phyloP scores from a whole-genome alignment of 2,329 filamentous ascomycete genomes.

The Aureobasidium pullulans region DNA sequence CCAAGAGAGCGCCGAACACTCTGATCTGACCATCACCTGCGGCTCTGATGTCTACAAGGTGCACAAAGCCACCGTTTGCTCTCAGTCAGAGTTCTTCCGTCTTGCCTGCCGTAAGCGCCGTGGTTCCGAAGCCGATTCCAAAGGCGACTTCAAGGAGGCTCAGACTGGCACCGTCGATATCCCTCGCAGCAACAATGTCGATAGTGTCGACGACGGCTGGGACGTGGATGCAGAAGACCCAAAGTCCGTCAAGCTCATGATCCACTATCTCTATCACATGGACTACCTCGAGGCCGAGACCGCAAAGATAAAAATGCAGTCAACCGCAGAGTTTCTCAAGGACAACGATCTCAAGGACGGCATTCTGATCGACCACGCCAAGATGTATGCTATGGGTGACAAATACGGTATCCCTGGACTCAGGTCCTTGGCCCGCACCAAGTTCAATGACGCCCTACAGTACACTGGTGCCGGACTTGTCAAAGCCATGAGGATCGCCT shows the following conservation, averaged over 20 bases:
- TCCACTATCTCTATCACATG: slow-evolving; percentile 23
- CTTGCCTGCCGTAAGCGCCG: slow-evolving; percentile 17
- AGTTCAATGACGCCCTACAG: slow-evolving; percentile 21
- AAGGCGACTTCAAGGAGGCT: slow-evolving; percentile 11
- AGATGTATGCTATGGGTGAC: slow-evolving; percentile 21
- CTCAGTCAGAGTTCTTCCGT: slow-evolving; percentile 20
- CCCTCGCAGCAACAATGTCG: background rate
- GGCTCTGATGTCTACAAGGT: slow-evolving; percentile 18
- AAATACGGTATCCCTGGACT: slow-evolving; percentile 22
- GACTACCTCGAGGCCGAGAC: slow-evolving; percentile 13
- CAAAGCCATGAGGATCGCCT: slow-evolving; percentile 24
- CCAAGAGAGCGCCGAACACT: slow-evolving; percentile 13
- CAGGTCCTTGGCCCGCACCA: slow-evolving; percentile 20
- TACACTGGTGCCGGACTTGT: slow-evolving; percentile 24
- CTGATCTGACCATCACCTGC: slow-evolving; percentile 21
- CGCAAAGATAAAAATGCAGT: background rate
- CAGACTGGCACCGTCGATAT: background rate
- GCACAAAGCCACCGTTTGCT: slow-evolving; percentile 22
- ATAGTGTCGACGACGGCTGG: slow-evolving; percentile 7
- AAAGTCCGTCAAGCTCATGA: slow-evolving; percentile 21
- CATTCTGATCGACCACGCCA: slow-evolving; percentile 18
- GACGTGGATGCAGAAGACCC: slow-evolving; percentile 19
- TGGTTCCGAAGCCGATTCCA: background rate
- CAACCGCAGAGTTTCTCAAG: background rate
- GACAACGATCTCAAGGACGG: slow-evolving; percentile 25